Evolutionary conservation across 148 eudicot genomes (phyloP).

Genomic region (Talinum fruticosum): DNA sequence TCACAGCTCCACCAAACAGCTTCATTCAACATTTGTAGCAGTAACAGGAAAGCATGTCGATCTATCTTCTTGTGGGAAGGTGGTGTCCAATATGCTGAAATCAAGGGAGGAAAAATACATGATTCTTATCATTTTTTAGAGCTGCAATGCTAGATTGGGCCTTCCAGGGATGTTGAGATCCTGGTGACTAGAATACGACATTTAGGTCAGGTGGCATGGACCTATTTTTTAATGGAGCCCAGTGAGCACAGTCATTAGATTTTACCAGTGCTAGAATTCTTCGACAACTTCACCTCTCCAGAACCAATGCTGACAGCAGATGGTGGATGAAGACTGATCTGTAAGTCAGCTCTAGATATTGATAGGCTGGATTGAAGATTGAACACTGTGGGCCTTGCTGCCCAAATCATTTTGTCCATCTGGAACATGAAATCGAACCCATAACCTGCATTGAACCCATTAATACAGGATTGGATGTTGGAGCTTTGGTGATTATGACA

Average conservation of each 20-base stretch:
- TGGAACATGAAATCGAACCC: slow-evolving; percentile 23
- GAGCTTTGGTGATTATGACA: slow-evolving; percentile 27
- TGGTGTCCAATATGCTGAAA: no score
- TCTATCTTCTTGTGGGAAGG: no score
- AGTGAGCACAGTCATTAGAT: slow-evolving; percentile 10
- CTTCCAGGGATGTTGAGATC: slow-evolving; percentile 31
- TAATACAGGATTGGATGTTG: slow-evolving; percentile 19
- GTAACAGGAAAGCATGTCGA: no score
- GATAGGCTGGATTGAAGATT: slow-evolving; percentile 13
- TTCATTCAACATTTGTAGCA: no score
- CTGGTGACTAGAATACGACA: slow-evolving; percentile 36
- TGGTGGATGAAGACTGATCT: slow-evolving; percentile 11
- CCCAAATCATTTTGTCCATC: slow-evolving; percentile 30
- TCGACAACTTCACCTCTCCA: slow-evolving; percentile 16
- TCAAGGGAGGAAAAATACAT: slow-evolving; percentile 5
- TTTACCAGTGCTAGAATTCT: slow-evolving; percentile 16
- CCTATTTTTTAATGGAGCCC: slow-evolving; percentile 14
- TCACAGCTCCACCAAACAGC: no score
- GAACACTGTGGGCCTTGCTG: slow-evolving; percentile 8
- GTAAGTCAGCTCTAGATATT: slow-evolving; percentile 19
- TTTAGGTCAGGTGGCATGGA: slow-evolving; percentile 42
- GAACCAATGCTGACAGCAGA: slow-evolving; percentile 10
- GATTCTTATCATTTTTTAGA: slow-evolving; percentile 21
- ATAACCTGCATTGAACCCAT: slow-evolving; percentile 34
- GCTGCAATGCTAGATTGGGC: slow-evolving; percentile 45